phyloP scores from a whole-genome alignment of 352 stramenopile species.

The Globisporangium megalacanthum region DNA sequence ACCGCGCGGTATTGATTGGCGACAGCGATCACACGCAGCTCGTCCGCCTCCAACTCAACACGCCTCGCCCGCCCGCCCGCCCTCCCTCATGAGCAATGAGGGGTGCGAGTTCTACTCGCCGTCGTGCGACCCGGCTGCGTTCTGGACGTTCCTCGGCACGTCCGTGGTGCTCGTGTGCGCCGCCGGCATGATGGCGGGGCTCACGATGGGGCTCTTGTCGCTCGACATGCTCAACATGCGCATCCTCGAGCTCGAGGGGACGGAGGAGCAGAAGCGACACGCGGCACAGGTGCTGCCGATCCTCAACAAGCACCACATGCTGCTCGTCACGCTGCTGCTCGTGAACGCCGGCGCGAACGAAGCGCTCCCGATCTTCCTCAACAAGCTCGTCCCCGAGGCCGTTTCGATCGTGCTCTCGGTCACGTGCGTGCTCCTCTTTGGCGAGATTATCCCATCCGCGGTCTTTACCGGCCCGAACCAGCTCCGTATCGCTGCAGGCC shows the following conservation, averaged over 20 bases:
- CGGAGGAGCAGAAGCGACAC: constrained; percentile 60
- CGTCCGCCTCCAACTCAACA: too few species aligned
- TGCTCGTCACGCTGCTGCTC: constrained; percentile 94
- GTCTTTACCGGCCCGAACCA: constrained; percentile 94
- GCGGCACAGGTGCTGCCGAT: constrained; percentile 83
- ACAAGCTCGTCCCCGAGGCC: constrained; percentile 75
- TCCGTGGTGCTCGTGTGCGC: constrained; percentile 43
- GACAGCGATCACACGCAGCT: too few species aligned
- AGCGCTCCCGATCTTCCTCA: constrained; percentile 91
- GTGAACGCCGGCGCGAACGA: constrained; percentile 94
- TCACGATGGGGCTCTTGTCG: constrained; percentile 72
- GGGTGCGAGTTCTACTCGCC: constrained; percentile 58
- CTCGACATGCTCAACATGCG: constrained; percentile 79
- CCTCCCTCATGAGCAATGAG: constrained; percentile 7
- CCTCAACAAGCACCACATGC: constrained; percentile 86
- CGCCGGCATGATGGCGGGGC: constrained; percentile 66
- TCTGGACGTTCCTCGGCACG: constrained; percentile 49
- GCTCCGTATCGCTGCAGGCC: constrained; percentile 75
- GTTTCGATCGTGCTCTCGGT: constrained; percentile 92
- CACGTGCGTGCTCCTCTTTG: constrained; percentile 93
- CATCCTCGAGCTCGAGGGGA: constrained; percentile 75
- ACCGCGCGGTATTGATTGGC: too few species aligned
- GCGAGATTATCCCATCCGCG: constrained; percentile 93
- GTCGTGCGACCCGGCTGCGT: constrained; percentile 56
- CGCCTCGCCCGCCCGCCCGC: too few species aligned